These are phyloP conservation scores for Begonia peltatifolia DNA, from an alignment of 306 rosid genomes.

Conservation along the genomic window DNA sequence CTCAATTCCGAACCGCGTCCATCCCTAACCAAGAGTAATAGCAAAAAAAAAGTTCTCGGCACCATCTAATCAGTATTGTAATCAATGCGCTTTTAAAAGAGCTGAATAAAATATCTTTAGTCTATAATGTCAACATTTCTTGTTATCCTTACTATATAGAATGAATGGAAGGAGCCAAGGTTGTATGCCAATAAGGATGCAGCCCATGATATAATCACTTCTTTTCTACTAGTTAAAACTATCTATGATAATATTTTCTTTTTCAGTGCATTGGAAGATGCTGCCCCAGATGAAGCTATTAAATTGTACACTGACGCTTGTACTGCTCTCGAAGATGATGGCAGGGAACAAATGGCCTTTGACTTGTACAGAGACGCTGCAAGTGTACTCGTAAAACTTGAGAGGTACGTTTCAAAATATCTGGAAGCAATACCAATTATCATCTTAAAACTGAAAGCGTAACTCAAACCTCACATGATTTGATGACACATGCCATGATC, in stretches of 20 bases:
- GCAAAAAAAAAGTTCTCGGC: no score
- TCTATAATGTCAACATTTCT: no score
- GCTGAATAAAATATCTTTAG: no score
- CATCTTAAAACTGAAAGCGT: not conserved
- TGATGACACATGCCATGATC: conserved; percentile 1
- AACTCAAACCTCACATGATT: not conserved
- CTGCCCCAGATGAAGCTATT: conserved; percentile 70
- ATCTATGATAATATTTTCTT: conserved; percentile 2
- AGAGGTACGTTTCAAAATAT: conserved; percentile 50
- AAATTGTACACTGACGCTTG: conserved; percentile 77
- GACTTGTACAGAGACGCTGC: conserved; percentile 80
- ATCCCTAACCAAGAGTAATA: no score
- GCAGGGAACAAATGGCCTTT: conserved; percentile 90
- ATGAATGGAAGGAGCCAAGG: no score
- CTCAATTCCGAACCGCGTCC: no score
- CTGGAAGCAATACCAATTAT: not conserved
- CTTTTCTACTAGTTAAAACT: no score
- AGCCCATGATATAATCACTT: no score
- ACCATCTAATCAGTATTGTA: no score
- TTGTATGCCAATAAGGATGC: no score
- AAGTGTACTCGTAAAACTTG: conserved; percentile 53
- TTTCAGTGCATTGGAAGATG: conserved; percentile 77
- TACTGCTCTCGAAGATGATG: conserved; percentile 81
- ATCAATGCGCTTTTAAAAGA: no score
- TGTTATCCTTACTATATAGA: no score